Evolutionary conservation across 1,284 basidiomycete genomes (phyloP).

Genomic region (Grifola frondosa): DNA sequence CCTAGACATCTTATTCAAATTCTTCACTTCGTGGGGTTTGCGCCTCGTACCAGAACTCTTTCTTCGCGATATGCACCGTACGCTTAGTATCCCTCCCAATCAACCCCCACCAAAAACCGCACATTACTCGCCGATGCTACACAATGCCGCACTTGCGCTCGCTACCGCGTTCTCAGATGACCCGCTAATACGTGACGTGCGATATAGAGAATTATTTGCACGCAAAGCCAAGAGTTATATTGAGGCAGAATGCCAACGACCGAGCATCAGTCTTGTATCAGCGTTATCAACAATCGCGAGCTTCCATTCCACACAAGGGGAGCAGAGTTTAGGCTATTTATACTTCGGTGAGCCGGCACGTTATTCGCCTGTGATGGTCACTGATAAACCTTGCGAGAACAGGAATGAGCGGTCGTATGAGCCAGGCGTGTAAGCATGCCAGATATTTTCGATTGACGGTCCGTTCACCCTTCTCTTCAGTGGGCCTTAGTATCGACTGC

Average conservation of each 20-base stretch:
- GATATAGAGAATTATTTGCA: slow-evolving; percentile 49
- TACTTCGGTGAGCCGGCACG: slow-evolving; percentile 47
- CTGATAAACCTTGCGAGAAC: slow-evolving; percentile 7
- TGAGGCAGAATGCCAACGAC: slow-evolving; percentile 56
- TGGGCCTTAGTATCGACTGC: slow-evolving; percentile 59
- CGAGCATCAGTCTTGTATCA: slow-evolving; percentile 58
- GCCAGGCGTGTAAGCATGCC: slow-evolving; percentile 36
- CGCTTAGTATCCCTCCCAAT: slow-evolving; percentile 46
- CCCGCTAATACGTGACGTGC: slow-evolving; percentile 44
- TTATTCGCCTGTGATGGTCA: background rate
- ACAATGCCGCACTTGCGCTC: slow-evolving; percentile 64
- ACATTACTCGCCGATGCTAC: slow-evolving; percentile 71
- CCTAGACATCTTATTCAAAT: slow-evolving; percentile 58
- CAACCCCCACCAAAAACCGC: slow-evolving; percentile 47
- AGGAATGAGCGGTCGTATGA: slow-evolving; percentile 56
- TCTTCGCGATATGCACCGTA: slow-evolving; percentile 56
- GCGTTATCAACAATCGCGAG: slow-evolving; percentile 57
- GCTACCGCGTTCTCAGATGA: slow-evolving; percentile 60
- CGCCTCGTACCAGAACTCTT: slow-evolving; percentile 48
- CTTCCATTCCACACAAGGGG: slow-evolving; percentile 55
- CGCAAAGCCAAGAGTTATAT: slow-evolving; percentile 53
- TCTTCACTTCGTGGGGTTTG: slow-evolving; percentile 59
- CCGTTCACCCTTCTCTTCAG: slow-evolving; percentile 26
- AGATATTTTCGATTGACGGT: background rate
- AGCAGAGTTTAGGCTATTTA: slow-evolving; percentile 57